phyloP scores from a whole-genome alignment of 495 filamentous ascomycete species.

The Hypoxylon fuscum region DNA sequence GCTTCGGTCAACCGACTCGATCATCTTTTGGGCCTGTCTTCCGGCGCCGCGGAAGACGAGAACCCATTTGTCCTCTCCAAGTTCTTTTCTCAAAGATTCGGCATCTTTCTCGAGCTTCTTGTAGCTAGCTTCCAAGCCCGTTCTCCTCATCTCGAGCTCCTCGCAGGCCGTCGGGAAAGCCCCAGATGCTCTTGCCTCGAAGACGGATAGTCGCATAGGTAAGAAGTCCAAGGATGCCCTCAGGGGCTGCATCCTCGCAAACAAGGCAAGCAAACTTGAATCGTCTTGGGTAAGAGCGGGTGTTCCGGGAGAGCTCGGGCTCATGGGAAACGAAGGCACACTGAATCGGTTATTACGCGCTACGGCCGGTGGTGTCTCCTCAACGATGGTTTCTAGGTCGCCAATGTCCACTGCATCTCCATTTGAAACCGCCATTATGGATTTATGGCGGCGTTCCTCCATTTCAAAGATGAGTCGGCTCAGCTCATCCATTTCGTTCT shows the following conservation, averaged over 20 bases:
- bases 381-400: conserved; percentile 92
- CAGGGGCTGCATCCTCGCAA: conserved; percentile 93
- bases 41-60: conserved; percentile 94
- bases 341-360: conserved; percentile 72
- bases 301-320: conserved; percentile 64
- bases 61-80: conserved; percentile 96
- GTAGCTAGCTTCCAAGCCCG: conserved; percentile 78
- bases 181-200: conserved; percentile 75
- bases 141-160: conserved; percentile 78
- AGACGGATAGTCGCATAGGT: conserved; percentile 92
- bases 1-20: conserved; percentile 87
- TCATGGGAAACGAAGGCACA: conserved; percentile 64
- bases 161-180: conserved; percentile 90
- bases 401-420: conserved; percentile 79
- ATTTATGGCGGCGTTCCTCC: conserved; percentile 89
- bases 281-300: conserved; percentile 77
- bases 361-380: conserved; percentile 76
- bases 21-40: conserved; percentile 91
- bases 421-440: conserved; percentile 66
- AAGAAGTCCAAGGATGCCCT: conserved; percentile 93
- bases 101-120: conserved; percentile 86
- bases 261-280: conserved; percentile 81
- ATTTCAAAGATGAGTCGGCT: conserved; percentile 90
- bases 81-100: conserved; percentile 82
- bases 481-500: conserved; percentile 85